Base-by-base conservation (phyloP, 441 rosid genomes). In the Breynia disticha region DNA sequence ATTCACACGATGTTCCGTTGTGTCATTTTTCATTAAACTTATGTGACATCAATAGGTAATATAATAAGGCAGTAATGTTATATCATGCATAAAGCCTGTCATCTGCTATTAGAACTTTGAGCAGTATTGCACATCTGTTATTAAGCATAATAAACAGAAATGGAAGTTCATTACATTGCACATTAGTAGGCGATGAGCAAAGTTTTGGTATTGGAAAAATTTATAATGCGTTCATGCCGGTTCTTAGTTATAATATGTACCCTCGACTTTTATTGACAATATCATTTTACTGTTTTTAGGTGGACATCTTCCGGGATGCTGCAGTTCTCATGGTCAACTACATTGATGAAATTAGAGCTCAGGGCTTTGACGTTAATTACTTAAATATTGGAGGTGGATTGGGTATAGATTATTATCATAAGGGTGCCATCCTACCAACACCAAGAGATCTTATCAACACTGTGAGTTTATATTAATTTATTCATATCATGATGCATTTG, bases 321-420 rank as follows among this genome's bases (percentile, higher is more conserved):
- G 96, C 99, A 5, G 76, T 75, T 67, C 83, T 90, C 11, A 94
- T 87, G 99, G 85, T 94, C 50, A 81, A 87, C 61, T 90, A 84
- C 71, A 90, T 94, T 49, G 94, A 94, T 35, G 75, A 84, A 62
- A 94, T 94, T 43, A 75, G 94, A 32, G 76, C 83, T 45, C 95
- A 94, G 70, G 99, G 96, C 17, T 94, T 94, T 66, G 89, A 90
- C 66, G 75, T 94, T 64, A 60, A 81, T 65, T 85, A 85, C 72
- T 74, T 94, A 65, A 94, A 94, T 74, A 90, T 94, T 61, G 97
- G 97, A 61, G 99, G 96, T 67, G 99, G 96, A 64, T 79, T 94
- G 65, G 99, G 99, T 57, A 94, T 94, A 61, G 96, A 94, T 76
- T 94, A 94, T 64, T 71, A 84, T 65, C 97, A 94, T 64, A 55